Base-by-base conservation (phyloP, 306 rosid genomes). In the Cucurbita moschata region DNA sequence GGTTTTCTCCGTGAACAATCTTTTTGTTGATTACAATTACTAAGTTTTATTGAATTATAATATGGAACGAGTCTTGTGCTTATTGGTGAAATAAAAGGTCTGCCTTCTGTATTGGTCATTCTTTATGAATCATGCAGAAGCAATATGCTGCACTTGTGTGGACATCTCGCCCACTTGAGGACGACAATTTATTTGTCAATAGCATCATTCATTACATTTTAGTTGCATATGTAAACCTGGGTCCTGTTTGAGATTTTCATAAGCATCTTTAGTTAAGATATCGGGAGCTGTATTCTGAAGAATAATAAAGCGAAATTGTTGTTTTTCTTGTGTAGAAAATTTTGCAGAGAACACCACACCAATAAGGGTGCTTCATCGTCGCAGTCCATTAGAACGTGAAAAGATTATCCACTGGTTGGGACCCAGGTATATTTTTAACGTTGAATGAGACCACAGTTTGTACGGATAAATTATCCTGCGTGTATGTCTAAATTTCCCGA, bases 331-430 rank as follows among this genome's bases (percentile, higher is more conserved):
- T 63, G 49, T 87, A 94, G 99, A 72, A 79, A 83, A 82, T 90
- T 79, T 59, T 86, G 87, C 99, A 94, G 78, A 86, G 83, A 77
- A 94, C 99, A 43, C 99, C 99, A 37, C 99, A 43, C 99, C 99
- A 37, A 75, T 94, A 79, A 89, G 97, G 81, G 99, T 94, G 84
- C 90, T 94, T 68, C 97, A 94, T 79, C 95, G 97, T 42, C 92
- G 97, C 53, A 94, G 99, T 84, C 99, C 97, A 71, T 79, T 89
- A 79, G 92, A 91, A 65, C 96, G 96, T 47, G 92, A 91, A 82
- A 94, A 84, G 87, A 87, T 88, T 62, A 91, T 94, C 77, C 91
- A 94, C 79, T 89, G 99, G 99, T 89, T 84, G 60, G 88, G 87
- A 91, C 97, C 7, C 99, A 91, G 95, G 99, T 94, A 82, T 38